Evolutionary conservation across 2,329 filamentous ascomycete species (phyloP).

Genomic region (Blumeriella jaapii): DNA sequence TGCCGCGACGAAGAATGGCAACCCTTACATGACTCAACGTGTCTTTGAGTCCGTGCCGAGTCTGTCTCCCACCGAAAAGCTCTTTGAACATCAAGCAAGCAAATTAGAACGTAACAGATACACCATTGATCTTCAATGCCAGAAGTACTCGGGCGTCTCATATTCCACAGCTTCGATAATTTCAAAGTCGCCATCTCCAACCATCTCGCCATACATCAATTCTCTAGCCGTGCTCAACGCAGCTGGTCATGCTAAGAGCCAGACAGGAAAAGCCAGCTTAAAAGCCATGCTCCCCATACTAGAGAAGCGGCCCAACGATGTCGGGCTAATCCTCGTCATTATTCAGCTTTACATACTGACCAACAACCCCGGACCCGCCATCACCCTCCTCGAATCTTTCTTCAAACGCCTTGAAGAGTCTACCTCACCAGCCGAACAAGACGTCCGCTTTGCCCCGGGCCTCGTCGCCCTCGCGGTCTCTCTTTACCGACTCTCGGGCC

Average conservation of each 20-base stretch:
- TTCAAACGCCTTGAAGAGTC: conserved; percentile 59
- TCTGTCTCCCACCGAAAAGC: conserved; percentile 45
- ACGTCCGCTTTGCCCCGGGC: conserved; percentile 73
- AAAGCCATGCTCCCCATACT: conserved; percentile 58
- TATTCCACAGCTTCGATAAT: conserved; percentile 34
- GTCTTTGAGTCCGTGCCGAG: conserved; percentile 43
- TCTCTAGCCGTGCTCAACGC: conserved; percentile 55
- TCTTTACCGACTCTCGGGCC: conserved; percentile 66
- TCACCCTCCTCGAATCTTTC: conserved; percentile 64
- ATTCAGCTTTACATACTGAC: conserved; percentile 69
- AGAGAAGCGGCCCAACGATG: conserved; percentile 63
- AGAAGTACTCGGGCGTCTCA: conserved; percentile 54
- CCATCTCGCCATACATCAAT: conserved; percentile 39
- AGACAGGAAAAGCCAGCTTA: conserved; percentile 54
- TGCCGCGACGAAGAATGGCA: conserved; percentile 34
- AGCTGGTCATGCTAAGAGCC: conserved; percentile 57
- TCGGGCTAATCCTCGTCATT: conserved; percentile 69
- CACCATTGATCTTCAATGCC: conserved; percentile 51
- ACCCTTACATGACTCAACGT: conserved; percentile 58
- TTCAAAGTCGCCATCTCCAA: conserved; percentile 35
- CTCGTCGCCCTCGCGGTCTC: conserved; percentile 70
- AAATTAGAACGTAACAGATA: conserved; percentile 52
- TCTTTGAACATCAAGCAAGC: conserved; percentile 60
- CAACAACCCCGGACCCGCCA: conserved; percentile 61
- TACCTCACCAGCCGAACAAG: conserved; percentile 42